These are phyloP conservation scores for Staphylotrichum tortipilum DNA, from an alignment of 495 filamentous ascomycete genomes.

Conservation along the genomic window DNA sequence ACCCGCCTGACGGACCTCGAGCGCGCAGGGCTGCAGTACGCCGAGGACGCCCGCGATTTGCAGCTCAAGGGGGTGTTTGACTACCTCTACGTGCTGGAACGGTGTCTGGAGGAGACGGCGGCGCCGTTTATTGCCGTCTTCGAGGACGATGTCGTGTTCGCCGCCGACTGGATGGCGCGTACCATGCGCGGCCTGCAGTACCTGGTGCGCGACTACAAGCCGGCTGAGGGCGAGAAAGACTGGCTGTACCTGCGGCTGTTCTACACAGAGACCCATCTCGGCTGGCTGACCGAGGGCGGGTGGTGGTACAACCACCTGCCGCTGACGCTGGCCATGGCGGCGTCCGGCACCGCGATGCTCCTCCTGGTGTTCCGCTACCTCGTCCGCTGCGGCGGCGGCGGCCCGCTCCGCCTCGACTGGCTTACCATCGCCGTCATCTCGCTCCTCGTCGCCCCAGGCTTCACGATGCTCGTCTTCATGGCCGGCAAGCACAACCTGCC, in stretches of 20 bases:
- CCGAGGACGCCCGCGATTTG: constrained; percentile 19
- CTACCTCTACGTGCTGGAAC: constrained; percentile 36
- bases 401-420: constrained; percentile 21
- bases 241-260: constrained; percentile 46
- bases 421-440: constrained; percentile 31
- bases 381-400: background rate
- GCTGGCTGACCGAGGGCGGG: constrained; percentile 2
- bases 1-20: constrained; percentile 11
- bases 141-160: constrained; percentile 42
- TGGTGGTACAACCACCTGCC: constrained; percentile 8
- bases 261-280: constrained; percentile 31
- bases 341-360: background rate
- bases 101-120: constrained; percentile 29
- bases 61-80: constrained; percentile 31
- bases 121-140: constrained; percentile 41
- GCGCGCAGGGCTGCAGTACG: constrained; percentile 13
- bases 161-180: constrained; percentile 38
- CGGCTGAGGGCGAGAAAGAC: constrained; percentile 12
- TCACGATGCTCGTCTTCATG: constrained; percentile 35
- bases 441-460: constrained; percentile 30
- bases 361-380: background rate
- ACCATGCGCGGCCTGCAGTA: constrained; percentile 30
- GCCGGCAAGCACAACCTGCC: constrained; percentile 38
- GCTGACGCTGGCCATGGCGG: background rate
- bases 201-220: constrained; percentile 21